Percentiles rank a stretch among this genome's conserved stretches.
phyloP scores from a whole-genome alignment of 306 rosid genomes.

The Prunus campanulata region DNA sequence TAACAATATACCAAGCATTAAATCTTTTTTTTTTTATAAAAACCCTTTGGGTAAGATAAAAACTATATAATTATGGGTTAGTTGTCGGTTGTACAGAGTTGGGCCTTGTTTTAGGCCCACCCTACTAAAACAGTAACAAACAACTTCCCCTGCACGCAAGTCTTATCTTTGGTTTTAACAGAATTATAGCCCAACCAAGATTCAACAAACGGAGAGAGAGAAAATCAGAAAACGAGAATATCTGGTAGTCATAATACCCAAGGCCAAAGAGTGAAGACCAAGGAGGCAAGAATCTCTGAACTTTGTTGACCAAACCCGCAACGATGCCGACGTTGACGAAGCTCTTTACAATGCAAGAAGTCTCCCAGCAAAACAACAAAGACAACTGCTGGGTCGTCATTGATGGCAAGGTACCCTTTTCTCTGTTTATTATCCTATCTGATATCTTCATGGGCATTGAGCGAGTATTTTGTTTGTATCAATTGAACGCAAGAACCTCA shows the following conservation, averaged over 20 bases:
- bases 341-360: slow-evolving; percentile 61
- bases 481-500: neutral
- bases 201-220: neutral
- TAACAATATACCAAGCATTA: no score
- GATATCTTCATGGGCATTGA: neutral
- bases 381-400: slow-evolving; percentile 88
- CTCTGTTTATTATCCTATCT: neutral
- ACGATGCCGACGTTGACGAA: slow-evolving; percentile 63
- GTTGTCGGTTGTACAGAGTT: neutral
- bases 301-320: neutral
- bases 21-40: no score
- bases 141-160: neutral
- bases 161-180: neutral
- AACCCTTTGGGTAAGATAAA: no score
- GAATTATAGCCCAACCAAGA: neutral
- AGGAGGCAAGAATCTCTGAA: neutral
- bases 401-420: slow-evolving; percentile 61
- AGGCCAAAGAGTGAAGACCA: neutral
- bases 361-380: slow-evolving; percentile 58
- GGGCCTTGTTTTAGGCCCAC: neutral
- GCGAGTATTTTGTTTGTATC: neutral
- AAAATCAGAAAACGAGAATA: neutral
- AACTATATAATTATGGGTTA: no score
- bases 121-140: neutral
- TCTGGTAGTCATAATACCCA: neutral